Percentiles rank a stretch among this genome's conserved stretches.
Conservation (phyloP, 2,329 filamentous ascomycete genomes). For the Zelopaecilomyces penicillatus region DNA sequence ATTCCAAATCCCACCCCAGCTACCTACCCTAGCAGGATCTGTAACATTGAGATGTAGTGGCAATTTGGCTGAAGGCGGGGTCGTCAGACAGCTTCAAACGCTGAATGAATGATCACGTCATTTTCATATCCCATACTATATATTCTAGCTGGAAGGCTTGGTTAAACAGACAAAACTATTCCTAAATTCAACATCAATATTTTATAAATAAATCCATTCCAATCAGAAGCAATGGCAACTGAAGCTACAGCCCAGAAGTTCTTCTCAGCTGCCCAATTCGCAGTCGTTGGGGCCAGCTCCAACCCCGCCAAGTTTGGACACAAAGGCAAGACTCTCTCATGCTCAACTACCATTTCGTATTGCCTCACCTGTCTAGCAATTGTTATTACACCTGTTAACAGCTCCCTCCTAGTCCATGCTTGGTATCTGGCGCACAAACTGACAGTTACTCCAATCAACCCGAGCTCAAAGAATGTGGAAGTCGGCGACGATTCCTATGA, state of each 20-base stretch:
- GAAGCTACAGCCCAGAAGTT: constrained; percentile 67
- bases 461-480: too few species aligned
- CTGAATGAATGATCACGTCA: too few species aligned
- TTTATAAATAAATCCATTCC: constrained; percentile 2
- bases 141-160: too few species aligned
- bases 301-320: constrained; percentile 82
- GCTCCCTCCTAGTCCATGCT: constrained; percentile 56
- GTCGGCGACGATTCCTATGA: too few species aligned
- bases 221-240: constrained; percentile 31
- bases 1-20: too few species aligned
- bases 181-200: constrained; percentile 4
- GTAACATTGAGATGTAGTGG: too few species aligned
- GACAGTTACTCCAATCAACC: constrained; percentile 77
- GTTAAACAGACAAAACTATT: too few species aligned
- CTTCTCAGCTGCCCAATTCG: constrained; percentile 72
- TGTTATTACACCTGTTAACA: background rate
- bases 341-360: too few species aligned
- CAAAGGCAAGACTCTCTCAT: constrained; percentile 50
- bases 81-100: too few species aligned
- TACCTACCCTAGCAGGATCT: too few species aligned
- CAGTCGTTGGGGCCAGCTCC: constrained; percentile 82
- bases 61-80: too few species aligned
- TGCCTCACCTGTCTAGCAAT: background rate
- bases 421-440: constrained; percentile 80
- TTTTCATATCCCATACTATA: too few species aligned